Evolutionary conservation across 768 basidiomycete genomes (phyloP).

Genomic region (Podaxis sp.): DNA sequence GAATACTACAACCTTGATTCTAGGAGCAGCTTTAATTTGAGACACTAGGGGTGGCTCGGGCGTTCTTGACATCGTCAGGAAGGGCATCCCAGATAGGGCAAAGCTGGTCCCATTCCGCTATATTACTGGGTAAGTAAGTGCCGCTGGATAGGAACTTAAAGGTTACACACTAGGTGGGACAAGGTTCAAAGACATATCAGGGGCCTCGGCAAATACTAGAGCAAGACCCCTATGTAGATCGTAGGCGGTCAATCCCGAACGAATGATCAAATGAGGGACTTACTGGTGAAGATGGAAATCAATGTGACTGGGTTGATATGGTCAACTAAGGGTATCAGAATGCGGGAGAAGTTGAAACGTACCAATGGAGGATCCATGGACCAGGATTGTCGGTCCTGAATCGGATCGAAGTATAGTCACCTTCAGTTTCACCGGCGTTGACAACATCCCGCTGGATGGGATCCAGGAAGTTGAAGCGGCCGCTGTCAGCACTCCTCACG

Average conservation of each 20-base stretch:
- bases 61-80: not conserved
- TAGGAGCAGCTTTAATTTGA: not conserved
- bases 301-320: slow-evolving; percentile 9
- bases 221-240: slow-evolving; percentile 28
- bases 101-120: slow-evolving; percentile 23
- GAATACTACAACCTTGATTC: not conserved
- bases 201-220: slow-evolving; percentile 34
- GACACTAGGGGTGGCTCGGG: not conserved
- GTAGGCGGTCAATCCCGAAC: not conserved
- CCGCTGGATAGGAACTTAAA: not conserved
- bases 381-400: slow-evolving; percentile 72
- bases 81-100: slow-evolving; percentile 27
- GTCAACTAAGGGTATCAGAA: not conserved
- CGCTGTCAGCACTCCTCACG: slow-evolving; percentile 41
- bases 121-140: not conserved
- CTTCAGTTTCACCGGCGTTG: slow-evolving; percentile 31
- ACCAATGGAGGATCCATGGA: slow-evolving; percentile 54
- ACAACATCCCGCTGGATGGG: slow-evolving; percentile 60
- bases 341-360: not conserved
- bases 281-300: slow-evolving; percentile 11
- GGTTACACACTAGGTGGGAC: not conserved
- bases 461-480: slow-evolving; percentile 44
- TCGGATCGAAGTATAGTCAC: slow-evolving; percentile 53
- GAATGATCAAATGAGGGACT: not conserved
- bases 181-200: slow-evolving; percentile 16